Evolutionary conservation across 768 basidiomycete species (phyloP), one percentile per base, ranked within the genome.

Genomic region (Leccinum broughii): DNA sequence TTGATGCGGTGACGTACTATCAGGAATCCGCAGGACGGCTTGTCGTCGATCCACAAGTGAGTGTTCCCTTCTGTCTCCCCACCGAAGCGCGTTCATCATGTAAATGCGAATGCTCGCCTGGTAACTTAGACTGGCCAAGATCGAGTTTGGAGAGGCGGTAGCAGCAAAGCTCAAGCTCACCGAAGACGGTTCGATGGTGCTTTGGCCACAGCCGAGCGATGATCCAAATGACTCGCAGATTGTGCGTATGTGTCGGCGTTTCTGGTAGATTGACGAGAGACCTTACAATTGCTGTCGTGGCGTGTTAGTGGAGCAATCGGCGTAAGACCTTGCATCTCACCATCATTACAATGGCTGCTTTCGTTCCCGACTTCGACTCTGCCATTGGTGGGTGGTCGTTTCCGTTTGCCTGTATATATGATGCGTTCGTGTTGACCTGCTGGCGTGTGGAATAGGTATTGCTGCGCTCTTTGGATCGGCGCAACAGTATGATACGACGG

Each of bases 21-120:
- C 85, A 86, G 61, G 69, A 77, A 14, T 74, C 77, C 59, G 85
- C 84, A 1, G 87, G 86, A 13, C 77, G 87, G 20, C 72, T 88
- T 44, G 83, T 88, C 54, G 75, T 88, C 15, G 85, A 88, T 69
- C 86, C 86, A 14, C 73, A 77, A 77, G 86, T 85, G 58, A 20
- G 83, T 78, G 37, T 20, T 20, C 34, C 22, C 6, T 7, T 3
- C 5, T 28, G 3, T 14, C 9, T 7, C 24, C 30, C 1, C 15
- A 51, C 24, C 14, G 49, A 26, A 15, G 22, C 26, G 14, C 17
- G 11, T 22, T 30, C n/a, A 50, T 30, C n/a, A 50, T 26, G 49
- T 2, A 2, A 6, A 17, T 46, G n/a, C 5, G 10, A 26, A 26
- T n/a, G 49, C 13, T 50, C 26, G 14, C 26, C n/a, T 50, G 49